A percentile compares a stretch with the other conserved stretches of the same genome.
Conservation (phyloP, 139 green algal species). For the Closterium sp. region DNA sequence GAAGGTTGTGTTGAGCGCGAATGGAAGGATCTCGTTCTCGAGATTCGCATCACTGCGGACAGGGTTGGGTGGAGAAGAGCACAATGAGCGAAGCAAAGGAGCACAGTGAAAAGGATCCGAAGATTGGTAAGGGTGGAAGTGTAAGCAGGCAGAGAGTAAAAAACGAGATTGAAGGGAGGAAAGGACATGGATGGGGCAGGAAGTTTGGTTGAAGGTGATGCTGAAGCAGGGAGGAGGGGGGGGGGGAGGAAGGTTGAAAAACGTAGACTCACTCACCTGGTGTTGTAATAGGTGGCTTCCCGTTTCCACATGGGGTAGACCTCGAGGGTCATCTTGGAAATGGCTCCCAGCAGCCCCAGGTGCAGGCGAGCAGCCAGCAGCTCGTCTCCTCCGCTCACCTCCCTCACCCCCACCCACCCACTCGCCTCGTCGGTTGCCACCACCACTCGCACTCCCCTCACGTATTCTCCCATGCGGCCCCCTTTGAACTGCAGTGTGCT, state of each 20-base stretch:
- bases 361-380: background rate
- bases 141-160: no score
- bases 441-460: background rate
- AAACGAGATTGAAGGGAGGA: no score
- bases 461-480: slow-evolving; percentile 6
- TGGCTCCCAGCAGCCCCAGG: slow-evolving; percentile 7
- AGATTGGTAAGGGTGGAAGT: no score
- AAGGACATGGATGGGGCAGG: no score
- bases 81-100: no score
- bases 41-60: background rate
- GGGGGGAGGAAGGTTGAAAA: no score
- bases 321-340: slow-evolving; percentile 1
- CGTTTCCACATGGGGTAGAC: slow-evolving; percentile 1
- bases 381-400: background rate
- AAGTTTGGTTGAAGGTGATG: no score
- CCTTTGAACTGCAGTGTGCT: background rate
- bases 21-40: background rate
- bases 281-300: background rate
- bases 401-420: background rate
- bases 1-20: background rate
- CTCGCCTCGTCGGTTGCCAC: background rate
- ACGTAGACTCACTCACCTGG: slow-evolving; percentile 3
- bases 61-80: no score
- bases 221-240: no score
- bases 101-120: no score